Base-by-base conservation (phyloP, 148 eudicot genomes). In the Vaccinium myrtillus region DNA sequence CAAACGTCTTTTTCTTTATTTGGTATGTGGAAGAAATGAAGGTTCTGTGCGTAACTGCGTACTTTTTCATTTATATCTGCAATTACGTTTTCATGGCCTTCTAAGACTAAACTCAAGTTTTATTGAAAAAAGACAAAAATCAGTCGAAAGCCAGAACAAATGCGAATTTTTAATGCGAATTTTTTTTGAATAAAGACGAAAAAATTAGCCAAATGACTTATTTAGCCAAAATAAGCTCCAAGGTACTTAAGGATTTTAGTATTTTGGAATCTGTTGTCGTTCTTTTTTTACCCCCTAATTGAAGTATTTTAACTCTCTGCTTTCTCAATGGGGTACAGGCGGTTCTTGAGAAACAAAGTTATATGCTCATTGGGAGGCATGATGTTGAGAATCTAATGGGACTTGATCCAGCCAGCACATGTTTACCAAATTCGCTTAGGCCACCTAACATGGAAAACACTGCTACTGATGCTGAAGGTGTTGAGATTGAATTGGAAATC, bases 361-460 rank as follows among this genome's bases (percentile, higher is more conserved):
- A 97, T 91, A 97, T 97, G 99, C 92, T 97, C 77, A 93, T 97
- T 65, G 98, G 99, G 75, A 95, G 99, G 87, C 98, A 97, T 84
- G 99, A 97, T 87, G 86, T 95, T 70, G 99, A 97, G 51, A 95
- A 88, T 87, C 91, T 97, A 86, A 91, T 97, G 95, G 91, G 92
- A 75, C 93, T 85, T 89, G 98, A 97, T 91, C 95, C 99, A 79
- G 95, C 99, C 75, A 94, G 95, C 86, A 88, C 90, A 84, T 94
- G 93, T 89, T 89, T 97, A 79, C 95, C 93, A 19, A 91, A 88
- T 86, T 90, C 96, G 32, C 74, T 78, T 81, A 86, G 81, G 76
- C 87, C 88, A 76, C 51, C 84, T 65, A 89, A 81, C 82, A 75
- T 86, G 75, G 89, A 88, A 78, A 86, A 46, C 39, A 85, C 80